Conservation (phyloP, 169 alveolate genomes). For the Babesia microti region DNA sequence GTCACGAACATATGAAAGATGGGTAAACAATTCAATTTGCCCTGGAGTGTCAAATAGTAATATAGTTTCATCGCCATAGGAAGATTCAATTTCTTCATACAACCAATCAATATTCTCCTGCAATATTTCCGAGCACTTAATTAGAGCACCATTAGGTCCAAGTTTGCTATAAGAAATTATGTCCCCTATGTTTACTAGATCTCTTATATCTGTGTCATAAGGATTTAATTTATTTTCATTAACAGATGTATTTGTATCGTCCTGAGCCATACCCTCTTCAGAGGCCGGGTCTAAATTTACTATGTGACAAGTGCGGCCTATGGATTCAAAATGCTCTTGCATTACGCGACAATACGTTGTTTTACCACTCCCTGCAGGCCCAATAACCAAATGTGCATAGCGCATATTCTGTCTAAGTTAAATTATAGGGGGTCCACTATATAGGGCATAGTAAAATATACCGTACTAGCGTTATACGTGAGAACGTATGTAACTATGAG, state of each 20-base stretch:
- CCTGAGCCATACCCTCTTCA: conserved; percentile 61
- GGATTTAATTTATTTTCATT: conserved; percentile 59
- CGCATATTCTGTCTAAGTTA: no score
- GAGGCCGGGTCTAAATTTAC: conserved; percentile 96
- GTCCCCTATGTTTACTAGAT: conserved; percentile 81
- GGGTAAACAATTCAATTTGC: conserved; percentile 91
- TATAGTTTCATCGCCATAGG: conserved; percentile 85
- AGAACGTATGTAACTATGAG: no score
- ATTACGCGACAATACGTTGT: conserved; percentile 87
- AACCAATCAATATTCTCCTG: conserved; percentile 85
- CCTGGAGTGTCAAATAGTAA: conserved; percentile 95
- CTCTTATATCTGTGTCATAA: conserved; percentile 87
- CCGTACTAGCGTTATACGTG: no score
- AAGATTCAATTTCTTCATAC: conserved; percentile 79
- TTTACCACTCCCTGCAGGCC: conserved; percentile 98
- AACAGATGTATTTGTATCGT: conserved; percentile 69
- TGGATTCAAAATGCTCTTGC: conserved; percentile 78
- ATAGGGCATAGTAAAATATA: no score
- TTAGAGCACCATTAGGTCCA: conserved; percentile 95
- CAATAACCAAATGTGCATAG: conserved; percentile 89
- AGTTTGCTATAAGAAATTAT: conserved; percentile 83
- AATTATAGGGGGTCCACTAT: no score
- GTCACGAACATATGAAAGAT: conserved; percentile 83
- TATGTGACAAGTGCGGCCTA: conserved; percentile 77
- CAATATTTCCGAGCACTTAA: conserved; percentile 88